Evolutionary conservation across 2,329 filamentous ascomycete species (phyloP), one percentile per base, ranked within the genome.

Genomic region (Lasiodiplodia sp.): DNA sequence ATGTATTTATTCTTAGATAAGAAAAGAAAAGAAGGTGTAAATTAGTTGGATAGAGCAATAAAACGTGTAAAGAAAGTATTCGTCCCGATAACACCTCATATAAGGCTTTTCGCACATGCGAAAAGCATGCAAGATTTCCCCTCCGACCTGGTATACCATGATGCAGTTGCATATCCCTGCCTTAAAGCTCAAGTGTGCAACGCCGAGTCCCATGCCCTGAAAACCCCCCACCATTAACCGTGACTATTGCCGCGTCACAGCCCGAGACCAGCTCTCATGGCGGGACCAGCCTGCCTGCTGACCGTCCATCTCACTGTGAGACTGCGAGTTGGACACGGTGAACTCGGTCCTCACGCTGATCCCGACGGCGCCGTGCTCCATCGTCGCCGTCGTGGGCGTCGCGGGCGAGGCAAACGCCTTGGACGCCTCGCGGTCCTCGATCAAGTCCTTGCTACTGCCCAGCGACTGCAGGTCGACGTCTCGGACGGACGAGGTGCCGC

Each of bases 371-470:
- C 44, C 47, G 1, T 49, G 44, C 44, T 47, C 18, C 14, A 31
- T 31, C 38, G 37, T 40, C 37, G 37, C 38, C 16, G 38, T 12
- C 4, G 44, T 14, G 6, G 44, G 44, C n/a, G 44, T n/a, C 7
- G 31, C 56, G 4, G 21, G n/a, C n/a, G 25, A 16, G 2, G 44
- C 25, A n/a, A 34, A 34, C 6, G 25, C 38, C 18, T 49, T 62
- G 23, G 57, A 62, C 6, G 23, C 18, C 31, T 63, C 40, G 6
- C 58, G 58, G 14, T 63, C 58, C 6, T 34, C 25, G 25, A 63
- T 63, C 40, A 63, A 34, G 12, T 63, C 58, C 23, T 63, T 63
- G 40, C 58, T 63, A n/a, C 58, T 63, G 1, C 58, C 44, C 25
- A 63, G 14, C 0, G 58, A 63, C 5, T 44, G 23, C 25, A 51